Evolutionary conservation across 352 stramenopile species (phyloP).

Genomic region (Pythium grandisporangium): DNA sequence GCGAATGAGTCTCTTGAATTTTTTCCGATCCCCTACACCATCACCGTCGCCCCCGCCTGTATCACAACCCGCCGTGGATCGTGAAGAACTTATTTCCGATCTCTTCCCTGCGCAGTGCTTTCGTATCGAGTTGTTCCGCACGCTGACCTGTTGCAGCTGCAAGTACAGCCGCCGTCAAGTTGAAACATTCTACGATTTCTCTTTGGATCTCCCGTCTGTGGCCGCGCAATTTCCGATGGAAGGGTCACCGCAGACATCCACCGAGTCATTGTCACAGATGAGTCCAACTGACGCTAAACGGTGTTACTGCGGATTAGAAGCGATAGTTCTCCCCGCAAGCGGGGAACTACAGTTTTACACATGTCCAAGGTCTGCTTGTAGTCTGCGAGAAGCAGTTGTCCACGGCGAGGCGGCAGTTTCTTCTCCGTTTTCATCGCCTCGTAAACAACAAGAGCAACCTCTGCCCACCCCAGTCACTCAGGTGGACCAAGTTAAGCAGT

Average conservation of each 20-base stretch:
- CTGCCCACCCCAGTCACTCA: background rate
- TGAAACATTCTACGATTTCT: constrained; percentile 85
- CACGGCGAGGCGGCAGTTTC: no score
- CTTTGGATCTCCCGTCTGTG: constrained; percentile 54
- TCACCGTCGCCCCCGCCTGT: background rate
- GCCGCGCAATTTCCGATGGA: background rate
- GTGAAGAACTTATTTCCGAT: constrained; percentile 33
- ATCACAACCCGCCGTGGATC: constrained; percentile 6
- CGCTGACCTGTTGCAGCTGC: constrained; percentile 68
- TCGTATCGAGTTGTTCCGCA: constrained; percentile 63
- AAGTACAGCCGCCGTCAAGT: constrained; percentile 67
- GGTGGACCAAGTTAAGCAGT: background rate
- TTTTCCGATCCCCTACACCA: constrained; percentile 32
- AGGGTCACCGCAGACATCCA: background rate
- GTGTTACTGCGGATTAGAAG: constrained; percentile 51
- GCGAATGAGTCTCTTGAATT: constrained; percentile 42
- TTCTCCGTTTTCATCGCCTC: no score
- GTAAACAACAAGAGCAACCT: background rate
- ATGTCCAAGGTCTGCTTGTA: constrained; percentile 56
- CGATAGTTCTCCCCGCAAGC: constrained; percentile 19
- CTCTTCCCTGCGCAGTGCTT: constrained; percentile 73
- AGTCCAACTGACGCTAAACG: constrained; percentile 6
- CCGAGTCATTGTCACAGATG: constrained; percentile 4
- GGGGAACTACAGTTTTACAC: constrained; percentile 32
- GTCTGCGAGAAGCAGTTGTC: constrained; percentile 36